These are phyloP conservation scores for Rusavskia elegans DNA, from an alignment of 495 filamentous ascomycete species.

Conservation along the genomic window DNA sequence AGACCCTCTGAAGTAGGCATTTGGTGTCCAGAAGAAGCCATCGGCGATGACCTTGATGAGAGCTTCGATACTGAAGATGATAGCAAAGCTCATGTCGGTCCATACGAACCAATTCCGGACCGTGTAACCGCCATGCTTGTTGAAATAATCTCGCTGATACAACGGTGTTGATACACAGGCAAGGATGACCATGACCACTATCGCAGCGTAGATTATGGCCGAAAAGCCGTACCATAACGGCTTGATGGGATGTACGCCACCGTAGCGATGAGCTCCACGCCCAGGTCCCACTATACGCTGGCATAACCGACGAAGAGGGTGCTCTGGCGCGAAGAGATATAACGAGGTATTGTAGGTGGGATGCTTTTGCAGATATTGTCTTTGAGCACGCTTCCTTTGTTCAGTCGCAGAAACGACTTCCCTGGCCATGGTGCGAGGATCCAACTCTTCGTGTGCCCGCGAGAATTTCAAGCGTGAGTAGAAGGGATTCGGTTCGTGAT, in stretches of 20 bases:
- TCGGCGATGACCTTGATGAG: constrained; percentile 89
- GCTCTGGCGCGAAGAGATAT: constrained; percentile 65
- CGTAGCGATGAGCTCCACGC: constrained; percentile 66
- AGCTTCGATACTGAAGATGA: constrained; percentile 76
- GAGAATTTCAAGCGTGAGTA: constrained; percentile 69
- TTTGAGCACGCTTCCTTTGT: constrained; percentile 68
- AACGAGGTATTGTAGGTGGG: constrained; percentile 87
- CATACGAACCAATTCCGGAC: constrained; percentile 81
- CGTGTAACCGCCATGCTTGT: constrained; percentile 28
- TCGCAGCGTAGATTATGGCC: constrained; percentile 80
- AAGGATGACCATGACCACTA: constrained; percentile 91
- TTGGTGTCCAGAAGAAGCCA: constrained; percentile 92
- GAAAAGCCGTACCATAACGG: constrained; percentile 87
- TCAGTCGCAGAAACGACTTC: constrained; percentile 76
- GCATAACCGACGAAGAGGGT: constrained; percentile 65
- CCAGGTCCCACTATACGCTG: constrained; percentile 87
- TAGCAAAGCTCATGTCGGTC: constrained; percentile 78
- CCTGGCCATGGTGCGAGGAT: constrained; percentile 71
- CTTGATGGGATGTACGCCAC: constrained; percentile 74
- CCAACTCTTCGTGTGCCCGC: constrained; percentile 55
- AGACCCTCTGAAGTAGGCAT: constrained; percentile 89
- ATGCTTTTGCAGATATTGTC: constrained; percentile 75
- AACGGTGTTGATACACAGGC: constrained; percentile 90
- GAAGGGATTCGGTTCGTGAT: constrained; percentile 83
- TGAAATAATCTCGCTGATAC: constrained; percentile 76